Base-by-base conservation (phyloP, 768 basidiomycete genomes). In the Rhodotorula diobovata region DNA sequence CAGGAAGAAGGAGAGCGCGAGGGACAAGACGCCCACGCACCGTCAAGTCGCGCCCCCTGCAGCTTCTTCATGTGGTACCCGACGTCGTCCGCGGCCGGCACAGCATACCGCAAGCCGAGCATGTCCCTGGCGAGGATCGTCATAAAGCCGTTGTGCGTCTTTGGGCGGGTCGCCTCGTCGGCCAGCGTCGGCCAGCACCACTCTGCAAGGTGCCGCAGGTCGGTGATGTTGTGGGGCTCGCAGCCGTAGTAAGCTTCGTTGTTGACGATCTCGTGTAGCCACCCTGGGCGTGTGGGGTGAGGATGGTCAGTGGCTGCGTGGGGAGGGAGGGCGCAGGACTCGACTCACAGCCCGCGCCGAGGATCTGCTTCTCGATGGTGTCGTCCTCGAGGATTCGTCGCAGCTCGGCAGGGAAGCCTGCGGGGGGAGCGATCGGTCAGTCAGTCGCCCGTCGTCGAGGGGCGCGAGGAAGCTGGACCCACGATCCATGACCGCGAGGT, bases 401-500 rank as follows among this genome's bases (percentile, higher is more conserved):
- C 11, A 66, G 37, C 30, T 30, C 37, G 4, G 18, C 12, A 3
- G 65, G 65, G 4, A 46, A n/a, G 28, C 48, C 65, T 66, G 41
- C 11, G 10, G 4, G 7, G 35, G 18, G 32, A 0, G 0, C 18
- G 53, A 25, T 23, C 6, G 3, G 15, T 14, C 8, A 25, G 37
- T 37, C 39, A 39, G 61, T 35, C 7, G 6, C 3, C 25, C 2
- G 45, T 10, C 10, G 23, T 34, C 25, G n/a, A n/a, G n/a, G n/a
- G 4, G 32, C 20, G 35, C 7, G 34, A 41, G 20, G 20, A 32
- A 55, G n/a, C n/a, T 11, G 8, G 14, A 53, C 62, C 3, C 37
- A 63, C 62, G 62, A n/a, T 63, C 37, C 62, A 63, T 63, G 12
- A 25, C 21, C 12, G 62, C 62, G 16, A 55, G 14, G 3, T 45